Base-by-base conservation (phyloP, 805 yeast genomes). In the Yamadazyma akitaensis region DNA sequence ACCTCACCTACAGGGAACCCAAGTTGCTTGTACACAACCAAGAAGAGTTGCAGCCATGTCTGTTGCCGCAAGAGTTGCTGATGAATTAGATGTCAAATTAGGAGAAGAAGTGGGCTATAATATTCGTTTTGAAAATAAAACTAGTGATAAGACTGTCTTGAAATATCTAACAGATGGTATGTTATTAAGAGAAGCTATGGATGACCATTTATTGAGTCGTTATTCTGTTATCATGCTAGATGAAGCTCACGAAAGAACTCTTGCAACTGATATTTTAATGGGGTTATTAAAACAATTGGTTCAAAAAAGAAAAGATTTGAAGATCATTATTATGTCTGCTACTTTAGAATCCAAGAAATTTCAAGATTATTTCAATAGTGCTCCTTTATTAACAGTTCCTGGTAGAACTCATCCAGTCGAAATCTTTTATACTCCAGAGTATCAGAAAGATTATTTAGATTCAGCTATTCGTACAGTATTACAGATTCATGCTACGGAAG, bases 101-200 rank as follows among this genome's bases (percentile, higher is more conserved):
- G 99, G 99, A 31, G 85, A 85, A 54, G 96, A 92, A 67, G 98
- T 92, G 49, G 99, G 99, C 71, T 92, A 92, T 70, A 81, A 85
- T 54, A 87, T 92, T 57, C 85, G 99, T 73, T 92, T 92, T 62
- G 98, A 94, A 57, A 91, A 92, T 68, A 88, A 81, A 57, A 88
- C 96, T 1, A 74, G 86, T 35, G 75, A 77, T 45, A 85, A 82
- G 55, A 92, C 99, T 5, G 78, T 91, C 32, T 73, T 92, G 59
- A 89, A 90, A 68, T 92, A 94, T 72, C 88, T 92, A 97, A 92
- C 99, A 10, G 99, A 92, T 73, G 99, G 99, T 82, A 91, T 92
- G 97, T 77, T 92, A 44, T 73, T 92, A 55, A 80, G 97, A 61
- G 99, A 92, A 69, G 97, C 97, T 25, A 91, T 94, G 98, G 94